Evolutionary conservation across 345 rosid species (phyloP), one percentile per base, ranked within the genome.

Genomic region (Lenwebbia sp.): DNA sequence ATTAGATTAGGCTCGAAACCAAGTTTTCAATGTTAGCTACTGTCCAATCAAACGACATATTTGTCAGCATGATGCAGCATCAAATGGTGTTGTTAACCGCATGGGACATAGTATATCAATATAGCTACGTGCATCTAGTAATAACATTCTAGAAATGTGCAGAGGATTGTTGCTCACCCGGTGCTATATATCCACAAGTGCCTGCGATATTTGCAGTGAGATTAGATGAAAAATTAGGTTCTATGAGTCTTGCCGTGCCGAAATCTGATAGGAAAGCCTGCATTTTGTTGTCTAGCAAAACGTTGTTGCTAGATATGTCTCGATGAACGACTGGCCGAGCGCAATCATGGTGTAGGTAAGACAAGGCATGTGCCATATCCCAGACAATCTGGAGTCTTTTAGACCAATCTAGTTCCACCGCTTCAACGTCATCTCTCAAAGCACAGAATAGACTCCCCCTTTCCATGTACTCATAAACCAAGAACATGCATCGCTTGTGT

Each of bases 291-390:
- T 85, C 3, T 5, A 89, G 33, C 76, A 89, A 52, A 23, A 89
- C 41, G 37, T 89, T 87, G 41, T 87, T 87, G 84, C 86, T 87
- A 21, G 90, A 83, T 13, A 89, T 83, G 84, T 89, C 90, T 40
- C 89, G 85, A 62, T 89, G 90, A 62, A 89, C 56, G 7, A 89
- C 47, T 7, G 88, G 86, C 3, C 22, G 85, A 5, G 30, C 0
- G 4, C 87, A 85, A 49, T 85, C 86, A 37, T 87, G 88, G 51
- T 85, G 90, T 82, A 87, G 0, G 57, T 89, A 83, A 0, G 50
- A 86, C 60, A 88, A 25, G 5, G 88, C 90, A 25, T 86, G 30
- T 7, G 87, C 89, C 33, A 83, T 55, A 41, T 86, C 87, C 56
- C n/a, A 17, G 4, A 88, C 41, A 30, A 88, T 47, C 2, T 83